Evolutionary conservation across 768 basidiomycete genomes (phyloP).

Genomic region (Kwoniella mangroviensis): DNA sequence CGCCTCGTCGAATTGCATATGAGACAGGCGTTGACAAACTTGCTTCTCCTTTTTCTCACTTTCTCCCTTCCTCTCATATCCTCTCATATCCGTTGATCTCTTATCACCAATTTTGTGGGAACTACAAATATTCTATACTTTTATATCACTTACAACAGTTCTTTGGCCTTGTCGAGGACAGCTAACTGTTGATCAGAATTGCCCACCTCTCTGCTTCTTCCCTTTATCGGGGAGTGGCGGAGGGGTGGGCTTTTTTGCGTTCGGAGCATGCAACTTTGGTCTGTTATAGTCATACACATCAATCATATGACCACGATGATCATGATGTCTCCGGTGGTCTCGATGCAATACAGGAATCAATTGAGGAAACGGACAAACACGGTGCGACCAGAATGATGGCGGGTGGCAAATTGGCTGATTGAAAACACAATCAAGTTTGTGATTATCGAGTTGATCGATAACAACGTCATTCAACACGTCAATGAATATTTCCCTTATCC

Average conservation of each 20-base stretch:
- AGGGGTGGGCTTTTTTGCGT: conserved; percentile 48
- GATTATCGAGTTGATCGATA: not conserved
- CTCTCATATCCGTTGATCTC: not conserved
- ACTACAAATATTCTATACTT: not conserved
- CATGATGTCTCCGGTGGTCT: not conserved
- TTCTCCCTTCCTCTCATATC: not conserved
- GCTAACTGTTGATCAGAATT: conserved; percentile 24
- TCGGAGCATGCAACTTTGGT: conserved; percentile 11
- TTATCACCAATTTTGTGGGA: not conserved
- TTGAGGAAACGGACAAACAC: not conserved
- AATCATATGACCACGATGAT: not conserved
- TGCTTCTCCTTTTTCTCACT: conserved; percentile 8
- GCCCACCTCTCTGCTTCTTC: conserved; percentile 34
- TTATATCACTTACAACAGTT: conserved; percentile 30
- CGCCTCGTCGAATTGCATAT: conserved; percentile 18
- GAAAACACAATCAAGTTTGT: not conserved
- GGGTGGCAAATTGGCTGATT: not conserved
- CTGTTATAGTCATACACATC: not conserved
- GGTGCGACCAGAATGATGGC: not conserved
- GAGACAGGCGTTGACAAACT: conserved; percentile 28
- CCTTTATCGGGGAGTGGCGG: conserved; percentile 15
- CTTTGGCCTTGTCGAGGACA: conserved; percentile 37
- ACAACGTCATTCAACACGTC: not conserved
- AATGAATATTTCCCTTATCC: not conserved
- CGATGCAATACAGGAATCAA: not conserved